These are phyloP conservation scores for Fraxinus pennsylvanica DNA, from an alignment of 257 asterid species.

Conservation along the genomic window DNA sequence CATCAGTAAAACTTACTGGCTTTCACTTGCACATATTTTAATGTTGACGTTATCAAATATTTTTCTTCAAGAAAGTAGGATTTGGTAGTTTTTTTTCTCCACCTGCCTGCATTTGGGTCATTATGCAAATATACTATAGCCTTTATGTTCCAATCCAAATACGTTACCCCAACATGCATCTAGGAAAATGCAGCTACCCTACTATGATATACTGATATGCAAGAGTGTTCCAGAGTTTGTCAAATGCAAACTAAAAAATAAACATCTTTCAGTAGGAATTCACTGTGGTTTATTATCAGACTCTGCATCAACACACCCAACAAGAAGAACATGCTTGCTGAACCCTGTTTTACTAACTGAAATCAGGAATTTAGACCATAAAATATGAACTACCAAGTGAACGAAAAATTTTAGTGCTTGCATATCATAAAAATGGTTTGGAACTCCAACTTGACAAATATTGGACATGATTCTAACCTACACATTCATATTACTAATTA, in stretches of 20 bases:
- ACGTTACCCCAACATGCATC: neutral
- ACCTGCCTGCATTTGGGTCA: neutral
- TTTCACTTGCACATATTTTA: neutral
- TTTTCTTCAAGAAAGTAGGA: neutral
- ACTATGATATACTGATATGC: neutral
- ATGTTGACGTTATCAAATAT: neutral
- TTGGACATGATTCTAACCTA: neutral
- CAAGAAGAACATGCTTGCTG: neutral
- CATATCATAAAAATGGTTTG: neutral
- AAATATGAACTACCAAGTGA: neutral
- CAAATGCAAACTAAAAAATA: neutral
- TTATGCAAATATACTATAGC: no score
- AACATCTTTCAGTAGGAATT: neutral
- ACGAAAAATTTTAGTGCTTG: neutral
- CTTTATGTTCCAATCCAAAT: no score
- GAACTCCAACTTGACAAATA: neutral
- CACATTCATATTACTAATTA: neutral
- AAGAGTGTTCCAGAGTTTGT: neutral
- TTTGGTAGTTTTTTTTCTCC: neutral
- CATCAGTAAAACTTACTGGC: neutral
- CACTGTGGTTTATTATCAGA: neutral
- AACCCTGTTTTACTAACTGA: neutral
- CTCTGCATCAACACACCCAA: neutral
- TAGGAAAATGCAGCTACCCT: neutral
- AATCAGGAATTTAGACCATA: neutral